Percentiles rank a stretch among this genome's conserved stretches.
Conservation (phyloP, 495 filamentous ascomycete genomes). For the Tuber magnatum region DNA sequence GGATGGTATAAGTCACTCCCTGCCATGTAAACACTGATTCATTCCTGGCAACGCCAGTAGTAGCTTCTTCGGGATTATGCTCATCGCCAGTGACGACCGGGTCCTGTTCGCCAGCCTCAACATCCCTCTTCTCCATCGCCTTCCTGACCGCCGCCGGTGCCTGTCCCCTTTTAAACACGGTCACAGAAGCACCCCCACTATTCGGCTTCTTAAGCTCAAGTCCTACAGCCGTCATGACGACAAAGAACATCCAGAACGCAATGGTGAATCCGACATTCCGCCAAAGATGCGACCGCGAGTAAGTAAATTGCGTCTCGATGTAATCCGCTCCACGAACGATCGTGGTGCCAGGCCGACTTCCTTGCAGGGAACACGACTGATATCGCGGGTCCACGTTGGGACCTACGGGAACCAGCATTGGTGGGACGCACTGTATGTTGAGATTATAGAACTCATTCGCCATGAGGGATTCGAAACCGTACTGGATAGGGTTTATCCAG, state of each 20-base stretch:
- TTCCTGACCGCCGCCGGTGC: slow-evolving; percentile 51
- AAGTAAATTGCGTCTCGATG: slow-evolving; percentile 51
- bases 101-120: slow-evolving; percentile 46
- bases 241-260: slow-evolving; percentile 59
- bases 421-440: slow-evolving; percentile 45
- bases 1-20: slow-evolving; percentile 67
- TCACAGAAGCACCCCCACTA: slow-evolving; percentile 62
- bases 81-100: slow-evolving; percentile 29
- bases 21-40: slow-evolving; percentile 71
- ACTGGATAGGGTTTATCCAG: slow-evolving; percentile 69
- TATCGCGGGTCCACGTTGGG: slow-evolving; percentile 28
- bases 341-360: slow-evolving; percentile 47
- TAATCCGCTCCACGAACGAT: slow-evolving; percentile 50
- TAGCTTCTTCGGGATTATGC: slow-evolving; percentile 33
- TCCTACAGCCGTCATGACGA: slow-evolving; percentile 54
- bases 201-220: slow-evolving; percentile 66
- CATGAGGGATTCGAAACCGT: slow-evolving; percentile 63
- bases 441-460: slow-evolving; percentile 59
- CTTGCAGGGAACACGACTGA: slow-evolving; percentile 57
- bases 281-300: slow-evolving; percentile 57
- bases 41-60: slow-evolving; percentile 51
- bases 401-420: slow-evolving; percentile 50
- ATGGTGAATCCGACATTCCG: slow-evolving; percentile 64
- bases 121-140: slow-evolving; percentile 48
- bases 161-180: slow-evolving; percentile 60